phyloP scores from a whole-genome alignment of 108 stramenopile species.

The Skeletonema potamos region DNA sequence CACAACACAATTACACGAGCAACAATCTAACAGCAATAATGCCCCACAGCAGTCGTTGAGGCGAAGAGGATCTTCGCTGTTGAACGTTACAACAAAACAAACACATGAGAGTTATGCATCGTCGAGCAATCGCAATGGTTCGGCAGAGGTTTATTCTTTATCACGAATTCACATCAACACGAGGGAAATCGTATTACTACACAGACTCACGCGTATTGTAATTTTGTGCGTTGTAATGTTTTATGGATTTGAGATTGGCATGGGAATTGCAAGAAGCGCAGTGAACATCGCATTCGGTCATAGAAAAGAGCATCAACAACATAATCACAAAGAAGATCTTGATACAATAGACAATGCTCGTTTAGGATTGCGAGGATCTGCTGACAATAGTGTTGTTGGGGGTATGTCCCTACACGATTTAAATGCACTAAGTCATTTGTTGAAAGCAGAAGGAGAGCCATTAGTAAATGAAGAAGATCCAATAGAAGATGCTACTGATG shows the following conservation, averaged over 20 bases:
- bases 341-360: not conserved
- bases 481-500: not conserved
- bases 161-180: not conserved
- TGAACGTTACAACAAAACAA: not conserved
- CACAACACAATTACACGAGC: not conserved
- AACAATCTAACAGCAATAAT: not conserved
- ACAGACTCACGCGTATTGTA: not conserved
- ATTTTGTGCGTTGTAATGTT: not conserved
- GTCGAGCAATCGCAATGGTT: not conserved
- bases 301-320: not conserved
- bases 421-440: constrained; percentile 12
- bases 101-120: not conserved
- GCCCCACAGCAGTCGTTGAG: not conserved
- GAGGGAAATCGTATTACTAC: not conserved
- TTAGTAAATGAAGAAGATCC: not conserved
- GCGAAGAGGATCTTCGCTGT: not conserved
- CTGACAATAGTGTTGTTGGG: not conserved
- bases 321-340: constrained; percentile 2
- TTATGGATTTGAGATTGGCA: constrained; percentile 11
- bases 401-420: constrained; percentile 7
- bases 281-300: not conserved
- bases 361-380: constrained; percentile 5
- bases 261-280: not conserved
- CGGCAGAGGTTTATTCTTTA: not conserved
- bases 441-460: constrained; percentile 16